Conservation (phyloP, 495 filamentous ascomycete genomes). For the Penicillium nucicola region DNA sequence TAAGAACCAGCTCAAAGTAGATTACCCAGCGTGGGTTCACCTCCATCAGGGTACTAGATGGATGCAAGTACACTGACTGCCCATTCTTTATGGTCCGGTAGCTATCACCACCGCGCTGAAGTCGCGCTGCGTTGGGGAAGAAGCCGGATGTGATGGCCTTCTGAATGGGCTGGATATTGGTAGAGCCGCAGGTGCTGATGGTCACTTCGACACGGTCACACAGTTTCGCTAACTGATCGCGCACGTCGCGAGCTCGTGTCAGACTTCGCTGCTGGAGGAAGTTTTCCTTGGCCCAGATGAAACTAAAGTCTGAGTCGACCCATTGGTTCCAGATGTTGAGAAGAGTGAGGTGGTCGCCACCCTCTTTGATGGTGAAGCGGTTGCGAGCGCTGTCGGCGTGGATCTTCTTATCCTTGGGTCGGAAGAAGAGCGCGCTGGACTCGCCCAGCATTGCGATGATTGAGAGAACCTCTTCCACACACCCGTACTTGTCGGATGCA, state of each 20-base stretch:
- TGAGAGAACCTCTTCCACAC: constrained; percentile 91
- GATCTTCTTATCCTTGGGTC: constrained; percentile 96
- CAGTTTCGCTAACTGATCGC: constrained; percentile 90
- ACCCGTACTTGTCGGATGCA: constrained; percentile 82
- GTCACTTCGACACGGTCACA: constrained; percentile 91
- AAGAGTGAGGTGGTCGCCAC: constrained; percentile 85
- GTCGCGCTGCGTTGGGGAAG: constrained; percentile 87
- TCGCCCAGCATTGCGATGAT: constrained; percentile 94
- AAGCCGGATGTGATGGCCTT: constrained; percentile 90
- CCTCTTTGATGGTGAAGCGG: constrained; percentile 87
- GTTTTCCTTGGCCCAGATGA: constrained; percentile 89
- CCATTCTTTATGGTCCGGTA: constrained; percentile 96
- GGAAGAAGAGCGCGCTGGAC: constrained; percentile 84
- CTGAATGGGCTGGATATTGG: constrained; percentile 72
- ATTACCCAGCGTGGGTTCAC: constrained; percentile 84
- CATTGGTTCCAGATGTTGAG: constrained; percentile 98
- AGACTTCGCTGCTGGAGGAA: constrained; percentile 88
- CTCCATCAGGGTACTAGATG: constrained; percentile 76
- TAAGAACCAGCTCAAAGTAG: constrained; percentile 89
- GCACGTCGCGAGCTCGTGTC: constrained; percentile 83
- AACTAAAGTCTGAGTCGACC: constrained; percentile 88
- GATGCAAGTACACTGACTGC: constrained; percentile 86
- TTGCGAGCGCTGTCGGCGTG: constrained; percentile 91
- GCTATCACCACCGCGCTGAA: constrained; percentile 81
- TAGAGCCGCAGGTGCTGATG: constrained; percentile 62